phyloP scores from a whole-genome alignment of 768 basidiomycete species.

The Boletales sp. region DNA sequence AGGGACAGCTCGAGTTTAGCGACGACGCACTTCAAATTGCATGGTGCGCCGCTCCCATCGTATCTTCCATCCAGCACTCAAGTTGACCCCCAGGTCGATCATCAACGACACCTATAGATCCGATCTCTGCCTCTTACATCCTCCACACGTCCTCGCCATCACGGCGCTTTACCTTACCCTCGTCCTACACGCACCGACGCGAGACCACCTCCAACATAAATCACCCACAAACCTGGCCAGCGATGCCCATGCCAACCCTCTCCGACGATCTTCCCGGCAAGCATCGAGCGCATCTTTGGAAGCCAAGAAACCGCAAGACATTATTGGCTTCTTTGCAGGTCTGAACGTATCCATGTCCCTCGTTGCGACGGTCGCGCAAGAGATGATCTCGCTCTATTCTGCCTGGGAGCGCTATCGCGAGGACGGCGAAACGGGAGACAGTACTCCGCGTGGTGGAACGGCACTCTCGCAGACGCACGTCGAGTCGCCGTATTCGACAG shows the following conservation, averaged over 20 bases:
- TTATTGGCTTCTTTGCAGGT: slow-evolving; percentile 77
- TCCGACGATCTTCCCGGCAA: slow-evolving; percentile 56
- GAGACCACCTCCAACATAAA: slow-evolving; percentile 41
- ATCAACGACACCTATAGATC: slow-evolving; percentile 96
- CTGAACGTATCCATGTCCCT: slow-evolving; percentile 83
- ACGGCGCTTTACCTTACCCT: slow-evolving; percentile 89
- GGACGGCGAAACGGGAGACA: slow-evolving; percentile 31
- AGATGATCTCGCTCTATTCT: slow-evolving; percentile 86
- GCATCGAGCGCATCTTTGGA: slow-evolving; percentile 29
- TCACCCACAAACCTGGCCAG: slow-evolving; percentile 24
- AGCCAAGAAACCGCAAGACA: slow-evolving; percentile 29
- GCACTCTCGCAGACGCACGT: slow-evolving; percentile 7
- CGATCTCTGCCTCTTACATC: slow-evolving; percentile 89
- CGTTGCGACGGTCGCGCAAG: slow-evolving; percentile 82
- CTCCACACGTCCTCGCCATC: slow-evolving; percentile 92
- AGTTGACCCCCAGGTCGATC: slow-evolving; percentile 65
- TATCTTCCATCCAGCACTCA: background rate
- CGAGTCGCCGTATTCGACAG: slow-evolving; percentile 19
- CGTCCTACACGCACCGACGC: slow-evolving; percentile 62
- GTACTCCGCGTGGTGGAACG: slow-evolving; percentile 15
- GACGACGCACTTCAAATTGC: slow-evolving; percentile 81
- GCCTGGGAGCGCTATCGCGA: slow-evolving; percentile 86
- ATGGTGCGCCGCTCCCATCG: slow-evolving; percentile 53
- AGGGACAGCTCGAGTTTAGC: slow-evolving; percentile 75
- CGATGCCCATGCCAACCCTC: slow-evolving; percentile 33